Conservation (phyloP, 2,329 filamentous ascomycete species). For the Aspergillus hiratsukae region DNA sequence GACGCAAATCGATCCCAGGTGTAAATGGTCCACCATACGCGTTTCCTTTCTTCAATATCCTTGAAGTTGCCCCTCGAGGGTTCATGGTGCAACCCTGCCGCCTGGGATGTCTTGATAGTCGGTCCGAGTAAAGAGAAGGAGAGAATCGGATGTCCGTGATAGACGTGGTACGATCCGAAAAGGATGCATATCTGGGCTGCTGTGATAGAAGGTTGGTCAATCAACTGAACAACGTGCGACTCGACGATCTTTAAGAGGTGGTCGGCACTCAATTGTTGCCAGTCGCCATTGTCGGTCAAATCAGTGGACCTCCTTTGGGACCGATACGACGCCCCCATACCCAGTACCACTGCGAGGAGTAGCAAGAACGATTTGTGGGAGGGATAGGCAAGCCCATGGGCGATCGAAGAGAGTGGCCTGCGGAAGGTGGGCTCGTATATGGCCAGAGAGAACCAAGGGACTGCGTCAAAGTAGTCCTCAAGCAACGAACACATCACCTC, state of each 20-base stretch:
- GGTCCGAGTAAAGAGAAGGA: slow-evolving; percentile 38
- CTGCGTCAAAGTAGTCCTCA: slow-evolving; percentile 39
- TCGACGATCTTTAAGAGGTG: slow-evolving; percentile 24
- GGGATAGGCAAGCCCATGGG: slow-evolving; percentile 30
- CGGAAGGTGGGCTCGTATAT: slow-evolving; percentile 42
- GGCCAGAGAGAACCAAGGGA: slow-evolving; percentile 45
- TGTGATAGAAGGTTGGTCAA: slow-evolving; percentile 38
- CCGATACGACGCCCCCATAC: slow-evolving; percentile 38
- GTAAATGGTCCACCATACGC: slow-evolving; percentile 43
- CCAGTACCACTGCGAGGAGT: slow-evolving; percentile 35
- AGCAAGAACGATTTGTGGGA: slow-evolving; percentile 36
- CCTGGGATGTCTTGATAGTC: slow-evolving; percentile 35
- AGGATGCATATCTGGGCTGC: slow-evolving; percentile 38
- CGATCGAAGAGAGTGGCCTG: slow-evolving; percentile 25
- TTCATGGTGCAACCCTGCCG: slow-evolving; percentile 31
- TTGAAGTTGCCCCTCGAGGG: slow-evolving; percentile 16
- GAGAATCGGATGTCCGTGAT: slow-evolving; percentile 40
- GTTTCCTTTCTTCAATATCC: slow-evolving; percentile 33
- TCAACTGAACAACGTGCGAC: slow-evolving; percentile 35
- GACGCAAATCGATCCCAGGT: slow-evolving; percentile 42
- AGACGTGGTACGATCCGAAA: slow-evolving; percentile 40
- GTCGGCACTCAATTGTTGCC: slow-evolving; percentile 13
- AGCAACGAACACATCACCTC: slow-evolving; percentile 29
- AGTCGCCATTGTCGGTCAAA: slow-evolving; percentile 8
- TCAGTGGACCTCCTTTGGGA: slow-evolving; percentile 18